Evolutionary conservation across 108 stramenopile genomes (phyloP), one percentile per base, ranked within the genome.

Genomic region (Cyclotella cryptica): DNA sequence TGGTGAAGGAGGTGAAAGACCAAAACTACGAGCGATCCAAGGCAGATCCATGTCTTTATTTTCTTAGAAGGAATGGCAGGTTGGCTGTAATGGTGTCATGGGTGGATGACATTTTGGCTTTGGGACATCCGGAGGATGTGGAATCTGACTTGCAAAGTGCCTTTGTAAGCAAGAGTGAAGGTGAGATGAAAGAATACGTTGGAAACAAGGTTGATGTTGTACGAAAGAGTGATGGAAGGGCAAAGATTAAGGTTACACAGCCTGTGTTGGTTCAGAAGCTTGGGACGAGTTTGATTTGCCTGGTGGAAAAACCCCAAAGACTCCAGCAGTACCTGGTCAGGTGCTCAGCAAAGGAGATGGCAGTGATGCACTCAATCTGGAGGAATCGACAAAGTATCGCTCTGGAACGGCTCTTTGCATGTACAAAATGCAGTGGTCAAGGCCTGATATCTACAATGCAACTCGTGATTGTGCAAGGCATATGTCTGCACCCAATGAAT

Each of bases 391-490:
- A 0, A 44, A 52, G 21, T 85, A 69, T 59, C 58, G 80, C 4
- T 60, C 55, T 28, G 84, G 74, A 55, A 63, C 74, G 10, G 84
- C 72, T 12, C 80, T 41, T 54, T 55, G 72, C 52, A 54, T 85
- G 46, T 53, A 69, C 44, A 21, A 79, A 17, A 74, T 82, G 55
- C 69, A 68, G 60, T 78, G 59, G 35, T 65, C 78, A 6, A 29
- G 81, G 19, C 70, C 78, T 9, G 71, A 79, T 17, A 79, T 70
- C 45, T 70, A 42, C 47, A 70, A 61, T 22, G 47, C 71, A 3
- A 39, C 53, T 15, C 52, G 71, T 0, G 78, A 43, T 30, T 60
- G 51, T 8, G 46, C 76, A 63, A 30, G 60, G 10, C 60, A 49
- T 15, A 65, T 74, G 63, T 12, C 40, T 18, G 21, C 10, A n/a